A percentile compares a stretch with the other conserved stretches of the same genome.
Evolutionary conservation across 345 rosid genomes (phyloP).

Genomic region (Eucalyptus regnans): DNA sequence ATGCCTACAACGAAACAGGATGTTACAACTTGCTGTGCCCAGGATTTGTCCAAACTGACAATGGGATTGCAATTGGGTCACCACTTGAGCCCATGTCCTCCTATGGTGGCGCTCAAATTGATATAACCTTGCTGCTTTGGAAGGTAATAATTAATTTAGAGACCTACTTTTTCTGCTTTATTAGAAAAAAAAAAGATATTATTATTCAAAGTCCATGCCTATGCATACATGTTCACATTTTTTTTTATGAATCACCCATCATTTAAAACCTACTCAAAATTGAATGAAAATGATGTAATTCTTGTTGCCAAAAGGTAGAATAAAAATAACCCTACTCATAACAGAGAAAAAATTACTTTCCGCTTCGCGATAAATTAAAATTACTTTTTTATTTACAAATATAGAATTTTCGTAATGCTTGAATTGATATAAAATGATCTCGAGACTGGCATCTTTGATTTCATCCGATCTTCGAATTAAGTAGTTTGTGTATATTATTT

Average conservation of each 20-base stretch:
- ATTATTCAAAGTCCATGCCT: background rate
- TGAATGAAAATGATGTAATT: background rate
- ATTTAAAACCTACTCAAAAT: background rate
- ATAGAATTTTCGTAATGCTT: background rate
- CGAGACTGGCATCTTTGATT: background rate
- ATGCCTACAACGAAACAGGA: constrained; percentile 91
- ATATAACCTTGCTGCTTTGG: constrained; percentile 84
- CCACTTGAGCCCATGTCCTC: constrained; percentile 41
- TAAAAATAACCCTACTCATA: background rate
- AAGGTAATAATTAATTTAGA: constrained; percentile 35
- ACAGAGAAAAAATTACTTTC: background rate
- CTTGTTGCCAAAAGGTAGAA: background rate
- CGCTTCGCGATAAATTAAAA: background rate
- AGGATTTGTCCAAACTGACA: constrained; percentile 87
- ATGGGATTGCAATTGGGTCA: constrained; percentile 78
- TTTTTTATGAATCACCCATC: background rate
- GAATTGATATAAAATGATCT: background rate
- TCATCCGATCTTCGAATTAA: background rate
- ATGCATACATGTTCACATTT: background rate
- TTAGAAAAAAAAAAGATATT: background rate
- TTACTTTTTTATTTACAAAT: background rate
- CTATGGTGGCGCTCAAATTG: constrained; percentile 73
- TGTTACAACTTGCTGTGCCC: constrained; percentile 94
- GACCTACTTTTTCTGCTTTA: background rate
- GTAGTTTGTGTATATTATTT: background rate